These are phyloP conservation scores for Tetragonia tetragonoides DNA, from an alignment of 148 eudicot species.

Conservation along the genomic window DNA sequence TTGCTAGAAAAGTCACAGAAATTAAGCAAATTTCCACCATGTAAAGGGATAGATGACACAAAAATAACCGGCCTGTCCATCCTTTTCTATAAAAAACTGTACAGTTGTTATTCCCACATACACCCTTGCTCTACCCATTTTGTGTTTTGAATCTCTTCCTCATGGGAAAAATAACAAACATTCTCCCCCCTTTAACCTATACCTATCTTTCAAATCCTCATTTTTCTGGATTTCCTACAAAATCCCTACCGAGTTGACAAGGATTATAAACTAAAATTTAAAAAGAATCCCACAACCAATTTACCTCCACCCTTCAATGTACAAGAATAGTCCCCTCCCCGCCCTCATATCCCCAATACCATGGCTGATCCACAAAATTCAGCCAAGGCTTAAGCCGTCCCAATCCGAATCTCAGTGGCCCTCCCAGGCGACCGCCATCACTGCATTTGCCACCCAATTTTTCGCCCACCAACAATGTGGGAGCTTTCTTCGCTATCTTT, in stretches of 20 bases:
- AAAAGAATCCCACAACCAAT: slow-evolving; percentile 11
- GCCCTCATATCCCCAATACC: neutral
- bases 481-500: slow-evolving; percentile 10
- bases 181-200: slow-evolving; percentile 7
- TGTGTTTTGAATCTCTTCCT: neutral
- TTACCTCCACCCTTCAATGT: slow-evolving; percentile 20
- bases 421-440: slow-evolving; percentile 6
- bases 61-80: slow-evolving; percentile 7
- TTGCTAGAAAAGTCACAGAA: slow-evolving; percentile 25
- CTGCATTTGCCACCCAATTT: slow-evolving; percentile 1
- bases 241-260: neutral
- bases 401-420: neutral
- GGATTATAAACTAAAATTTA: neutral
- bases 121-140: neutral
- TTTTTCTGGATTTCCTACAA: slow-evolving; percentile 21
- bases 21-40: slow-evolving; percentile 8
- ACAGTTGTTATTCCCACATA: slow-evolving; percentile 16
- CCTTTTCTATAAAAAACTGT: slow-evolving; percentile 20
- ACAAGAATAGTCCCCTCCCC: slow-evolving; percentile 2
- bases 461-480: slow-evolving; percentile 10
- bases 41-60: neutral
- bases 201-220: slow-evolving; percentile 12
- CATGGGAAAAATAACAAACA: neutral
- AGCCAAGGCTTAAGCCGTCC: neutral
- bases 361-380: slow-evolving; percentile 28